Percentiles rank a stretch among this genome's conserved stretches.
phyloP scores from a whole-genome alignment of 164 flowering plant genomes.

The Annona cherimola region DNA sequence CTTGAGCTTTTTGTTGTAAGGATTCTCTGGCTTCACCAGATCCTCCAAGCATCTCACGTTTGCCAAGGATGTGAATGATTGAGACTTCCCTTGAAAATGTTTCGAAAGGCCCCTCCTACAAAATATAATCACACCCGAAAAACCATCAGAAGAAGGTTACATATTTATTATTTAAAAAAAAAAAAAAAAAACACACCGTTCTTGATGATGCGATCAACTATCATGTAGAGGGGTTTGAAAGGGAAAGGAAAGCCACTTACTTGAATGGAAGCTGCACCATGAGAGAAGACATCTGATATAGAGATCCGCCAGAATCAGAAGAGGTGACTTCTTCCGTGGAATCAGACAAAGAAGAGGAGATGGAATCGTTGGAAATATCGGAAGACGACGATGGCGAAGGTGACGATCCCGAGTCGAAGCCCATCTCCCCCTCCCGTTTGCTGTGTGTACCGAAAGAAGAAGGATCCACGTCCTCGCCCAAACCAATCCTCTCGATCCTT shows the following conservation, averaged over 20 bases:
- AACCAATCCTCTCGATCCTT: neutral
- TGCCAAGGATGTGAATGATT: conserved; percentile 65
- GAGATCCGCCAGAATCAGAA: conserved; percentile 43
- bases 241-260: conserved; percentile 32
- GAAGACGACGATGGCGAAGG: conserved; percentile 22
- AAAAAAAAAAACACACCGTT: neutral
- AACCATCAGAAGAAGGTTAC: neutral
- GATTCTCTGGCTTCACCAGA: conserved; percentile 54
- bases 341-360: conserved; percentile 35
- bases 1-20: conserved; percentile 49
- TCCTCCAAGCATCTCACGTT: conserved; percentile 59
- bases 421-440: conserved; percentile 22
- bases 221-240: neutral
- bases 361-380: conserved; percentile 29
- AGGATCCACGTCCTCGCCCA: conserved; percentile 9
- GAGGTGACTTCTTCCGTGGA: conserved; percentile 46
- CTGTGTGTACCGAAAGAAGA: conserved; percentile 11
- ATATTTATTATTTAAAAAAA: neutral
- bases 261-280: conserved; percentile 78
- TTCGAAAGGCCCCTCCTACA: conserved; percentile 80
- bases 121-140: neutral
- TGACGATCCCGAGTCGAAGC: conserved; percentile 17
- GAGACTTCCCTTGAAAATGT: conserved; percentile 67
- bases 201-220: neutral
- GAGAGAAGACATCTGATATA: conserved; percentile 64